phyloP scores from a whole-genome alignment of 345 rosid genomes.

The Hibiscus trionum region DNA sequence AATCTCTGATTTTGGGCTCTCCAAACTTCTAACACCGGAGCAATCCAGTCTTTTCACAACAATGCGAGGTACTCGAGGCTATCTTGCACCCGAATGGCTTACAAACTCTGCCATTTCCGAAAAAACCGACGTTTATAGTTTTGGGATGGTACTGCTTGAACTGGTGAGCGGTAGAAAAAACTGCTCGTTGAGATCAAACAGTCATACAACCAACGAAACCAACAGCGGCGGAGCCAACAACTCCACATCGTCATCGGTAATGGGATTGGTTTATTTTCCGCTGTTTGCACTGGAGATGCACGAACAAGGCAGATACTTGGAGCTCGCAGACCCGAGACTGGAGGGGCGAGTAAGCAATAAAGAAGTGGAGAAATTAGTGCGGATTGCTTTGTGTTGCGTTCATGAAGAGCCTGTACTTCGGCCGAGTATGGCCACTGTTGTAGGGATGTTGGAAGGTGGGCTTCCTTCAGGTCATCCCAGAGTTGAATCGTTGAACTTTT shows the following conservation, averaged over 20 bases:
- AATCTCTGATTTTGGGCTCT: conserved; percentile 69
- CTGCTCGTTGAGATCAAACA: conserved; percentile 36
- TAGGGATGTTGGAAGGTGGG: conserved; percentile 69
- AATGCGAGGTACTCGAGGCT: conserved; percentile 85
- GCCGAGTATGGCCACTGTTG: conserved; percentile 58
- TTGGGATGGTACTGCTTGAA: conserved; percentile 77
- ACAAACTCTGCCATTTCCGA: conserved; percentile 68
- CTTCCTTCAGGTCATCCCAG: conserved; percentile 53
- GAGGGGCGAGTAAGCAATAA: conserved; percentile 55
- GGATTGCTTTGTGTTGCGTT: conserved; percentile 62
- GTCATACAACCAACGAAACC: conserved; percentile 36
- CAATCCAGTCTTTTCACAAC: conserved; percentile 66
- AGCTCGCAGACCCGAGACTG: conserved; percentile 72
- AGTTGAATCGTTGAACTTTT: conserved; percentile 69
- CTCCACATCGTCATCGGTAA: conserved; percentile 26
- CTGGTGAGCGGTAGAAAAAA: conserved; percentile 71
- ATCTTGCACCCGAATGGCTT: conserved; percentile 82
- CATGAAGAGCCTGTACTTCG: conserved; percentile 57
- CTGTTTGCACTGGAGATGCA: conserved; percentile 84
- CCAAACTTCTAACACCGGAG: conserved; percentile 55
- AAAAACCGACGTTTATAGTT: conserved; percentile 81
- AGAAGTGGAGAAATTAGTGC: conserved; percentile 51
- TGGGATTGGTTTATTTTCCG: conserved; percentile 61
- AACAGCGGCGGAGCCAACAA: conserved; percentile 26
- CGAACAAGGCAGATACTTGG: conserved; percentile 57